A percentile compares a stretch with the other conserved stretches of the same genome.
Conservation (phyloP, 2,329 filamentous ascomycete genomes). For the Diaporthe longicolla region DNA sequence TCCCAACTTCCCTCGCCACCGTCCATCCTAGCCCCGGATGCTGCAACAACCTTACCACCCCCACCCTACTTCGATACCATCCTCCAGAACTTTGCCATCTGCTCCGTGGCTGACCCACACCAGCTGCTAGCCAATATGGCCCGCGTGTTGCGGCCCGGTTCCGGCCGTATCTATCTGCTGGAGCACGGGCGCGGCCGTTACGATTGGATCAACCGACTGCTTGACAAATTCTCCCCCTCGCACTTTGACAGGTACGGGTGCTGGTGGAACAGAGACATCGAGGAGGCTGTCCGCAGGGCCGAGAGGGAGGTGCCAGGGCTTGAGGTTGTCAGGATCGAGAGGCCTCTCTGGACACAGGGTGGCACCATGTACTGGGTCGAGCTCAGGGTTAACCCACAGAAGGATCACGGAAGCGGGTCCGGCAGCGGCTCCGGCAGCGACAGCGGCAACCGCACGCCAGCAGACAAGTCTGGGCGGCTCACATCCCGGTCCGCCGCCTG, state of each 20-base stretch:
- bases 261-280: conserved; percentile 78
- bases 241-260: conserved; percentile 75
- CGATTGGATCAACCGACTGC: conserved; percentile 66
- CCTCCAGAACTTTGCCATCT: conserved; percentile 75
- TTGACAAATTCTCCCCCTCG: conserved; percentile 67
- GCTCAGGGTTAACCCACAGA: conserved; percentile 57
- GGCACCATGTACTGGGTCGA: conserved; percentile 74
- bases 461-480: not conserved
- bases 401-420: conserved; percentile 18
- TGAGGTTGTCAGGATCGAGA: conserved; percentile 67
- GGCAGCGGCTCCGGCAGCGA: not conserved
- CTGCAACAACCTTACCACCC: conserved; percentile 45
- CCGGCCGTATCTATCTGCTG: conserved; percentile 72
- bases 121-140: conserved; percentile 68
- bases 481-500: conserved; percentile 19
- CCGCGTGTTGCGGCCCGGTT: conserved; percentile 63
- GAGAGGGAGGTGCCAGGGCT: conserved; percentile 64
- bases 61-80: conserved; percentile 70
- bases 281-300: conserved; percentile 66
- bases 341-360: conserved; percentile 66
- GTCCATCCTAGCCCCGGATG: conserved; percentile 42
- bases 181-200: conserved; percentile 74
- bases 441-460: not conserved
- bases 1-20: conserved; percentile 44
- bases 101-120: conserved; percentile 71